These are phyloP conservation scores for Mycena polygramma DNA, from an alignment of 768 basidiomycete genomes.

Conservation along the genomic window DNA sequence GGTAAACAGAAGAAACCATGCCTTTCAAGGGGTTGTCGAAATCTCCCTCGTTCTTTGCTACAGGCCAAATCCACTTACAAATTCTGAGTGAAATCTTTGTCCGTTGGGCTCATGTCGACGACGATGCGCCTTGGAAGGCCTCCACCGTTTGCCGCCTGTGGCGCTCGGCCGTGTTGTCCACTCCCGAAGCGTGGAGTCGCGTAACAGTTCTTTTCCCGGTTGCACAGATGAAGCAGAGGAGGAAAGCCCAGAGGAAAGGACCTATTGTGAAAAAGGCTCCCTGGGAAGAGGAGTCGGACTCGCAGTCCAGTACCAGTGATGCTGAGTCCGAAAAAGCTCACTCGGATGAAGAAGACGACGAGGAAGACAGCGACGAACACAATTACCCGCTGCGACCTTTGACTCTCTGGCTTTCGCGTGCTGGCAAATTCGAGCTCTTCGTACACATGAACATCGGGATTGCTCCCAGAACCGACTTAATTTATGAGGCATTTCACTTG, in stretches of 20 bases:
- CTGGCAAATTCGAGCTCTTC: constrained; percentile 7
- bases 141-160: constrained; percentile 11
- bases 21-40: background rate
- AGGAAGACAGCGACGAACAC: constrained; percentile 2
- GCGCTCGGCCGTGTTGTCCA: constrained; percentile 5
- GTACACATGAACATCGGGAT: background rate
- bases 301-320: background rate
- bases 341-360: background rate
- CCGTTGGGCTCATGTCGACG: constrained; percentile 7
- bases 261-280: background rate
- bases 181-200: constrained; percentile 14
- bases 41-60: constrained; percentile 9
- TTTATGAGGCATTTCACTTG: background rate
- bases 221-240: background rate
- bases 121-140: constrained; percentile 20
- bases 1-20: background rate
- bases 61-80: constrained; percentile 9
- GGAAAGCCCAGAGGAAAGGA: background rate
- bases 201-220: constrained; percentile 13
- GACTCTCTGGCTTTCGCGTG: constrained; percentile 21
- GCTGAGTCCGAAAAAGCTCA: background rate
- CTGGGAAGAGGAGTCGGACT: constrained; percentile 2
- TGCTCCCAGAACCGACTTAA: constrained; percentile 7
- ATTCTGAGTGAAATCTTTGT: constrained; percentile 11
- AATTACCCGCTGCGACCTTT: background rate